Percentiles rank a stretch among this genome's conserved stretches.
These are phyloP conservation scores for Dalbergia cultrata DNA, from an alignment of 306 rosid species.

Conservation along the genomic window DNA sequence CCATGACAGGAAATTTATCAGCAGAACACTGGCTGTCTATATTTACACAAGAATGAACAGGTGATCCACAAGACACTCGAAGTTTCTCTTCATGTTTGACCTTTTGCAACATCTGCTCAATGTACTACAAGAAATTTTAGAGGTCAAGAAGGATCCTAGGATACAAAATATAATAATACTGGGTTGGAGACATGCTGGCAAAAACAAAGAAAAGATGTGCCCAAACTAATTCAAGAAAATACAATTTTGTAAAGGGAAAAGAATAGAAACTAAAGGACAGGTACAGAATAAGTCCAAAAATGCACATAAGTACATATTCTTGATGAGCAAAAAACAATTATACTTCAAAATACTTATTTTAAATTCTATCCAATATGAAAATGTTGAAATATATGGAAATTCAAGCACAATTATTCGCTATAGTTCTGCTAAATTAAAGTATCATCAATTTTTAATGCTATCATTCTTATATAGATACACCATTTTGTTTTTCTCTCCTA, in stretches of 20 bases:
- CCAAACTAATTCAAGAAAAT: not conserved
- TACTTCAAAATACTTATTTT: not conserved
- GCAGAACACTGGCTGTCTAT: conserved; percentile 57
- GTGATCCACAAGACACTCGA: conserved; percentile 61
- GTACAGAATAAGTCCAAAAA: conserved; percentile 1
- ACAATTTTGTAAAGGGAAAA: conserved; percentile 5
- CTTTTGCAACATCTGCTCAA: conserved; percentile 69
- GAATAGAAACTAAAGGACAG: conserved; percentile 9
- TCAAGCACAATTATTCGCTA: conserved; percentile 29
- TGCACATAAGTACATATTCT: conserved; percentile 21
- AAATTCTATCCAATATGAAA: conserved; percentile 9
- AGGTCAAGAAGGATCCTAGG: conserved; percentile 55
- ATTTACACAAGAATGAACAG: conserved; percentile 58
- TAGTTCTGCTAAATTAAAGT: conserved; percentile 4
- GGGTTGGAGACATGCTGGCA: conserved; percentile 38
- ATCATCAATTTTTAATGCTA: conserved; percentile 14
- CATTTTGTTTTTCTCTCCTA: not conserved
- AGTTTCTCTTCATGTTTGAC: conserved; percentile 71
- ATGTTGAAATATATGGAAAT: conserved; percentile 4
- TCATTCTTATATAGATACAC: conserved; percentile 19
- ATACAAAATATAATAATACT: conserved; percentile 46
- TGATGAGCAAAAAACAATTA: conserved; percentile 8
- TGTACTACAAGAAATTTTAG: conserved; percentile 58
- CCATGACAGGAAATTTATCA: conserved; percentile 59
- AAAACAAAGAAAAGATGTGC: conserved; percentile 2